phyloP scores from a whole-genome alignment of 2,329 filamentous ascomycete genomes.

The Cryphonectria naterciae region DNA sequence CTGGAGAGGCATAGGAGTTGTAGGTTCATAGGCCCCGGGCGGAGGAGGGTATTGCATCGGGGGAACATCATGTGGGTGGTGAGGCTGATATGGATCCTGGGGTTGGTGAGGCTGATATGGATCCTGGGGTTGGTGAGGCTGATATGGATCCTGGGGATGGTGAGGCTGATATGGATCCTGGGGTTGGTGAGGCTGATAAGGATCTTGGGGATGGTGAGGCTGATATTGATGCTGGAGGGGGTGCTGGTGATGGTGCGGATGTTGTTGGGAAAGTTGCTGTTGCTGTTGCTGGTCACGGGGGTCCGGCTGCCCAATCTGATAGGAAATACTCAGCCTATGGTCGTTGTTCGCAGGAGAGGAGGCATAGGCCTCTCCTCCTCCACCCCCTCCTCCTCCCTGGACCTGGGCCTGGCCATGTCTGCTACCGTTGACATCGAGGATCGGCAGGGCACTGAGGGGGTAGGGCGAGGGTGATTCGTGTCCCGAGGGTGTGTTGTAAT shows the following conservation, averaged over 20 bases:
- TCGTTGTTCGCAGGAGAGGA: constrained; percentile 13
- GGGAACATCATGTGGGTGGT: constrained; percentile 6
- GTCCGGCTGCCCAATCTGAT: constrained; percentile 16
- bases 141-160: constrained; percentile 12
- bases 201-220: background rate
- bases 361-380: constrained; percentile 7
- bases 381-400: background rate
- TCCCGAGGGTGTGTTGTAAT: background rate
- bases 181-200: background rate
- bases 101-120: constrained; percentile 12
- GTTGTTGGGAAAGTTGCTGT: constrained; percentile 15
- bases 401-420: constrained; percentile 8
- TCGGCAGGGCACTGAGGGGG: background rate
- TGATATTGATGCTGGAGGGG: constrained; percentile 11
- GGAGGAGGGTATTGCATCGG: constrained; percentile 17
- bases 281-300: constrained; percentile 26
- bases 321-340: constrained; percentile 15
- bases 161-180: constrained; percentile 8
- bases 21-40: constrained; percentile 15
- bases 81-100: constrained; percentile 5
- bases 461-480: constrained; percentile 4
- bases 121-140: constrained; percentile 15
- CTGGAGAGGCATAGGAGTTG: constrained; percentile 14
- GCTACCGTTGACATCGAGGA: constrained; percentile 11
- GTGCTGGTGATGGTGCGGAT: constrained; percentile 22